A percentile compares a stretch with the other conserved stretches of the same genome.
These are phyloP conservation scores for Prunus yedoensis DNA, from an alignment of 331 rosid species.

Conservation along the genomic window DNA sequence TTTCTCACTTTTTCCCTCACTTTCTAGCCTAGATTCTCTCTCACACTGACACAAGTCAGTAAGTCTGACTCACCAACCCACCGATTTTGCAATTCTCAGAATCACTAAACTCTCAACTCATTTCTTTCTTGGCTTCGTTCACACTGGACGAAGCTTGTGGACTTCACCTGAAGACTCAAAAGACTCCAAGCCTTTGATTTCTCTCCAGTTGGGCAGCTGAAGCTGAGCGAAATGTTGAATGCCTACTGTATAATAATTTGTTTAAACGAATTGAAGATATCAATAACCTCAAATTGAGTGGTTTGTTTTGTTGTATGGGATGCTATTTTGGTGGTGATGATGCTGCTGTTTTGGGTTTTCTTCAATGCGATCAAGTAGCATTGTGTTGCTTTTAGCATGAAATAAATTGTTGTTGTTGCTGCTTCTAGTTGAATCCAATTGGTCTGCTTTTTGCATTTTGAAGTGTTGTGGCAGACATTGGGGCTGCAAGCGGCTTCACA, in stretches of 20 bases:
- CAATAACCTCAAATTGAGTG: too few relatives aligned
- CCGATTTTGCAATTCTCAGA: conserved; percentile 10
- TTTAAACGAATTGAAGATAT: background rate
- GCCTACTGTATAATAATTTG: too few relatives aligned
- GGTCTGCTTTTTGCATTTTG: too few relatives aligned
- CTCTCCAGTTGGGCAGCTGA: conserved; percentile 24
- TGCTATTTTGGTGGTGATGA: too few relatives aligned
- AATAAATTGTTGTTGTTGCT: too few relatives aligned
- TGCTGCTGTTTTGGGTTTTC: too few relatives aligned
- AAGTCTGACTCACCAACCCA: conserved; percentile 18
- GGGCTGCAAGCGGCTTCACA: too few relatives aligned
- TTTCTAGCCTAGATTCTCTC: conserved; percentile 47
- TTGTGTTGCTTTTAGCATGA: too few relatives aligned
- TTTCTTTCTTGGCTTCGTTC: background rate
- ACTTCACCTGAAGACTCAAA: background rate
- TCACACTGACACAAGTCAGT: conserved; percentile 15
- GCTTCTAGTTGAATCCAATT: too few relatives aligned
- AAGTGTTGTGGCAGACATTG: too few relatives aligned
- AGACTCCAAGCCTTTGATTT: conserved; percentile 16
- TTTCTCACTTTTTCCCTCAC: conserved; percentile 59
- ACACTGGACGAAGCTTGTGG: background rate
- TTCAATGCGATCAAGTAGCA: too few relatives aligned
- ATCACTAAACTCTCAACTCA: conserved; percentile 26
- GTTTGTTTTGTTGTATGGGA: too few relatives aligned
- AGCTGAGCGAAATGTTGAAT: conserved; percentile 20